Base-by-base conservation (phyloP, 1,284 basidiomycete genomes). In the Xerocomus minutiporus region DNA sequence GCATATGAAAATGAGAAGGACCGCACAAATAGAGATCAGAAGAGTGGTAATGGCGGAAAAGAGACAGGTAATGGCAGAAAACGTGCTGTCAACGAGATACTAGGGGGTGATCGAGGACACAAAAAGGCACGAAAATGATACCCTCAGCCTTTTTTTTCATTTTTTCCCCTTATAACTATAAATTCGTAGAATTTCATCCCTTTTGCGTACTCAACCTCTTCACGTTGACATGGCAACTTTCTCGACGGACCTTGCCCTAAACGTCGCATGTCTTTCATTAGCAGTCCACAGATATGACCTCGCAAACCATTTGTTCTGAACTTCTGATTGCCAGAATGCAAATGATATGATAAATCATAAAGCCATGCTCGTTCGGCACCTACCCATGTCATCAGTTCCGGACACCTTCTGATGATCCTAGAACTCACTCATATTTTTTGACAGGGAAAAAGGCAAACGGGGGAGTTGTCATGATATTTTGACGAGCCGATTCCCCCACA, bases 41-140 rank as follows among this genome's bases (percentile, higher is more conserved):
- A 31, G 9, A 15, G 43, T 34, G 46, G 25, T 11, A 26, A 50
- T 39, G 41, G 13, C 6, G 25, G 39, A 20, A 51, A 31, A 32
- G 52, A 46, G 13, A 17, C 6, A 12, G 29, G 36, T 12, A 44
- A 29, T 29, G 7, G 38, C 34, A 57, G n/a, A 52, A 66, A 66
- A 55, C 63, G 57, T 53, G 58, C 41, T 12, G 35, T 43, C 8
- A 38, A 39, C 1, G 40, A 46, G 31, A 32, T 32, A 26, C 28
- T 15, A 34, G 55, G 50, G 2, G 56, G 36, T 17, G 50, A 42
- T 42, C 46, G 32, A 15, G 55, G 29, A 29, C 26, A 41, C 28
- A 69, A 69, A 49, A 69, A 20, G 51, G 44, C 54, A 48, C 61
- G 67, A 34, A 64, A 50, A 46, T 57, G 35, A 56, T 40, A 5